Conservation (phyloP, 1,284 basidiomycete genomes). For the Ustilago trichophora region DNA sequence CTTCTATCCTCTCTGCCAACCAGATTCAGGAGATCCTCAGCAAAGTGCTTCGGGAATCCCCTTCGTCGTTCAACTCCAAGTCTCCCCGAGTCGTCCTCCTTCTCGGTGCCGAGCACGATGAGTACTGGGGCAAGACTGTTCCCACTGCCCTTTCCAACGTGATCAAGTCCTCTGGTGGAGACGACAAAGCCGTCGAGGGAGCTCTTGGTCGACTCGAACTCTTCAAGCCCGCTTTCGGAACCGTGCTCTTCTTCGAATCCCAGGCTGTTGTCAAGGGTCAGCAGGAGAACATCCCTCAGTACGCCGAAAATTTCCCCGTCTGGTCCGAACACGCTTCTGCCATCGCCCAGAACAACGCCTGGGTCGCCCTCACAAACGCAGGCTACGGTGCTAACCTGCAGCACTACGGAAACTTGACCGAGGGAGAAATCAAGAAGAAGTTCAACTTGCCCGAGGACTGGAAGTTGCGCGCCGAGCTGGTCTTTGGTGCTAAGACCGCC, state of each 20-base stretch:
- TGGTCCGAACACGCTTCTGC: slow-evolving; percentile 52
- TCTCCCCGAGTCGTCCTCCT: slow-evolving; percentile 68
- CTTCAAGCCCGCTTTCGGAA: slow-evolving; percentile 68
- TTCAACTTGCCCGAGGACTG: slow-evolving; percentile 67
- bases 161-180: slow-evolving; percentile 18
- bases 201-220: slow-evolving; percentile 58
- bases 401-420: slow-evolving; percentile 58
- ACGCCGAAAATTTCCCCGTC: slow-evolving; percentile 67
- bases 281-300: slow-evolving; percentile 67
- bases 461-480: slow-evolving; percentile 68
- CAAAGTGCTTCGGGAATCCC: slow-evolving; percentile 68
- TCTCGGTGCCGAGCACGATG: slow-evolving; percentile 67
- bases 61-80: slow-evolving; percentile 69
- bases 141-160: slow-evolving; percentile 46
- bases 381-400: slow-evolving; percentile 70
- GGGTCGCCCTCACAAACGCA: slow-evolving; percentile 69
- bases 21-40: slow-evolving; percentile 68
- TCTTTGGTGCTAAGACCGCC: slow-evolving; percentile 66
- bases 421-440: slow-evolving; percentile 58
- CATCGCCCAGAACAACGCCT: slow-evolving; percentile 68
- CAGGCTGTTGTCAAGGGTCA: slow-evolving; percentile 45
- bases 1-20: slow-evolving; percentile 64
- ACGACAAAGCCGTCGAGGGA: slow-evolving; percentile 37
- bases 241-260: slow-evolving; percentile 68
- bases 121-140: slow-evolving; percentile 68